Conservation (phyloP, 331 rosid species). For the Acacia pycnantha region DNA sequence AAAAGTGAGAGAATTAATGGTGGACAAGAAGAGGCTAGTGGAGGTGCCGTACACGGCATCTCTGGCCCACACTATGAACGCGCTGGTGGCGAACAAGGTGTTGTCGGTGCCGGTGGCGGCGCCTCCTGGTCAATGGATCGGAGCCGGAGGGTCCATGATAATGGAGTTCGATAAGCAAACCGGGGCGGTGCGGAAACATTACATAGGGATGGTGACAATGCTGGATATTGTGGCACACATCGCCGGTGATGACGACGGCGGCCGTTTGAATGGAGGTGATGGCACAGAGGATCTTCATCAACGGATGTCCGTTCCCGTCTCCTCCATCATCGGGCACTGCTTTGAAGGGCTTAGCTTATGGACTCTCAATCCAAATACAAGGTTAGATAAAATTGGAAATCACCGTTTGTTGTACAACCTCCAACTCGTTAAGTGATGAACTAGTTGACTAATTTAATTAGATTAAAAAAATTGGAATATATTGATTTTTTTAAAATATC, state of each 20-base stretch:
- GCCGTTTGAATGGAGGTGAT: constrained; percentile 28
- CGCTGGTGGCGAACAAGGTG: constrained; percentile 68
- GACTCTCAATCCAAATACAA: constrained; percentile 82
- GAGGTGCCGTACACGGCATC: constrained; percentile 89
- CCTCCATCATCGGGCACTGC: constrained; percentile 68
- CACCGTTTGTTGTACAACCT: too few relatives aligned
- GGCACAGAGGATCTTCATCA: constrained; percentile 51
- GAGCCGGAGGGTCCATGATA: constrained; percentile 90
- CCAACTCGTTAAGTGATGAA: too few relatives aligned
- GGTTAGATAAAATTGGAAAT: constrained; percentile 34
- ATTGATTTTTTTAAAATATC: too few relatives aligned
- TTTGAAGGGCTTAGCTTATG: constrained; percentile 81
- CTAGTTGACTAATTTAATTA: too few relatives aligned
- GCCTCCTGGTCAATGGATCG: constrained; percentile 95
- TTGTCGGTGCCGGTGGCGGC: constrained; percentile 87
- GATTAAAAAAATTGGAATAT: too few relatives aligned
- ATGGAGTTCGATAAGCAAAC: constrained; percentile 78
- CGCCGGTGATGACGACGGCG: constrained; percentile 56
- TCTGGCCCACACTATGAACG: constrained; percentile 70
- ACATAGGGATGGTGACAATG: constrained; percentile 89
- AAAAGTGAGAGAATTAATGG: constrained; percentile 65
- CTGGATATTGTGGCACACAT: constrained; percentile 84
- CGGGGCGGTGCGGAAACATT: constrained; percentile 63
- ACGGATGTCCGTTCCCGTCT: constrained; percentile 62
- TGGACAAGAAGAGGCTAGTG: constrained; percentile 61